phyloP scores from a whole-genome alignment of 495 filamentous ascomycete genomes.

The Bacidia gigantensis region DNA sequence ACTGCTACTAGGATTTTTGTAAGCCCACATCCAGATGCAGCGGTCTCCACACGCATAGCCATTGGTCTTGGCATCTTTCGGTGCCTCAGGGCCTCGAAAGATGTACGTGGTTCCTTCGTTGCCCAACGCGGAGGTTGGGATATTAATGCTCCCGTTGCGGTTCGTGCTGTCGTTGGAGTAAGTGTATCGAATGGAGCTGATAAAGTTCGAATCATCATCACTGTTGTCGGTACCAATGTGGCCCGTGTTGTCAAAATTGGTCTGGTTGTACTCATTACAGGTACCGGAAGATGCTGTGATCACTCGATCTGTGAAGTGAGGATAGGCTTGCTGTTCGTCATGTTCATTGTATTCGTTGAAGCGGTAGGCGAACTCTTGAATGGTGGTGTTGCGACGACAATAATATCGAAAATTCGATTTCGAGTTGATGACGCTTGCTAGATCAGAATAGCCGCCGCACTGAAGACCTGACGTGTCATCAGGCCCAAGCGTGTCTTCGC shows the following conservation, averaged over 20 bases:
- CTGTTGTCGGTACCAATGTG: background rate
- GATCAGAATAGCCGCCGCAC: background rate
- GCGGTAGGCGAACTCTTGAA: constrained; percentile 6
- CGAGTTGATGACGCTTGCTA: background rate
- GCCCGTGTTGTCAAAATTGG: background rate
- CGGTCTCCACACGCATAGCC: background rate
- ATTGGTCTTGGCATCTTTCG: background rate
- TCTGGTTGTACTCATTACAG: constrained; percentile 1
- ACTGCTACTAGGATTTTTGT: background rate
- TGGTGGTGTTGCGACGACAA: background rate
- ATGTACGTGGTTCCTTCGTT: constrained; percentile 9
- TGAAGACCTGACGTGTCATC: too few species aligned
- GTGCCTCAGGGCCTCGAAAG: constrained; percentile 1
- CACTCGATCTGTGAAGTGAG: constrained; percentile 5
- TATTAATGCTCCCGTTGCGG: constrained; percentile 1
- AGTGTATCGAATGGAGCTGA: background rate
- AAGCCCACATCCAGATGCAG: background rate
- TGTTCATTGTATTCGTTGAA: constrained; percentile 10
- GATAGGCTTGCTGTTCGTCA: constrained; percentile 1
- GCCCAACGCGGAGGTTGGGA: background rate
- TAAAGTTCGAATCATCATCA: background rate
- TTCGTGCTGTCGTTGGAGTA: background rate
- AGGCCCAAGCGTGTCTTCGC: background rate
- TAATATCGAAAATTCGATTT: background rate
- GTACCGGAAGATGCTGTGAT: constrained; percentile 1